Evolutionary conservation across 257 asterid species (phyloP), one percentile per base, ranked within the genome.

Genomic region (Misopates orontium): DNA sequence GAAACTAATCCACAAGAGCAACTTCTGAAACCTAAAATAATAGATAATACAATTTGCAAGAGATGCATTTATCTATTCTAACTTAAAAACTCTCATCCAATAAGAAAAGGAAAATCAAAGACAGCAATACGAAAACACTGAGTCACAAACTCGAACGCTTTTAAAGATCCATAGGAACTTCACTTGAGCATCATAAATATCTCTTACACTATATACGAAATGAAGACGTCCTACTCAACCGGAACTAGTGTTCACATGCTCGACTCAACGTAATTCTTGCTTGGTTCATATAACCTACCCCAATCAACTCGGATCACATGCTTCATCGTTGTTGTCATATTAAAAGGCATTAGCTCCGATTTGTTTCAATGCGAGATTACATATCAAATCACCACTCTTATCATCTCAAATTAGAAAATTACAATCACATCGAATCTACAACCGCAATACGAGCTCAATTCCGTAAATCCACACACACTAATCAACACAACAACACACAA

Each of bases 361-460:
- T 36, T 1, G 4, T 36, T 36, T 36, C 42, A 36, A 9, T 9
- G 42, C 8, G 10, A 36, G 42, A 36, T 36, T 3, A 36, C 10
- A 3, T 36, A 36, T 36, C 42, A 36, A 3, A 36, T 36, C 11
- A 36, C 15, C 51, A 45, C 51, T 45, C 51, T 45, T 45, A 28
- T 28, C 36, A 28, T 28, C 7, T 28, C 36, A 3, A 66, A 18
- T 25, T 14, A 1, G 9, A 1, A 15, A 8, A 2, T 1, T 56
- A 45, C 8, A 11, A 50, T 10, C 52, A 17, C 7, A 28, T 28
- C 56, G 45, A 19, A 42, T 17, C 52, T 0, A 47, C 8, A 15
- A 66, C 14, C 55, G 14, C 68, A 66, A 76, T 67, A 28, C 36
- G 36, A 28, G 36, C 36, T 28, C 36, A 7, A 28, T 28, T 2